phyloP scores from a whole-genome alignment of 2,329 filamentous ascomycete species.

The Colletotrichum endophyticum region DNA sequence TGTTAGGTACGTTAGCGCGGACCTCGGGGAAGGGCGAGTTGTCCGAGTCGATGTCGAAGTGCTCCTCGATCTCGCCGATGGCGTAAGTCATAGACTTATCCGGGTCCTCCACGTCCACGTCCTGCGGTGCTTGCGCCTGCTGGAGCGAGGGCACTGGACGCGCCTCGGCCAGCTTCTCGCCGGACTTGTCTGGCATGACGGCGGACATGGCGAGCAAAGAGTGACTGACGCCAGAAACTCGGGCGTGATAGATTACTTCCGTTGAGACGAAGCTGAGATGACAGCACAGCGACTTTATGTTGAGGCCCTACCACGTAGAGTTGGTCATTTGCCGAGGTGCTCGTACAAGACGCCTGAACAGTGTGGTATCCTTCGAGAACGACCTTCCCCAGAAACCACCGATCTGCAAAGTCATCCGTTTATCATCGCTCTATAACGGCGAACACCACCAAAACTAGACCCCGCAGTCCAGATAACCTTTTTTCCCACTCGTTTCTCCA shows the following conservation, averaged over 20 bases:
- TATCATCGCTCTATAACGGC: background rate
- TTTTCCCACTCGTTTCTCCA: background rate
- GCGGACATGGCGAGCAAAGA: background rate
- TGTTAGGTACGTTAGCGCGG: slow-evolving; percentile 44
- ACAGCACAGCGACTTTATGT: background rate
- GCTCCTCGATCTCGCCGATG: slow-evolving; percentile 9
- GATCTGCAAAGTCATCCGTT: background rate
- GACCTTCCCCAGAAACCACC: background rate
- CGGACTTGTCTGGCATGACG: background rate
- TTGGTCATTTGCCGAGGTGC: background rate
- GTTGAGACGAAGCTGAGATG: background rate
- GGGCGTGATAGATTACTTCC: background rate
- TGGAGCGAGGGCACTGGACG: background rate
- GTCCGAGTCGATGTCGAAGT: slow-evolving; percentile 22
- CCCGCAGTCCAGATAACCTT: slow-evolving; percentile 7
- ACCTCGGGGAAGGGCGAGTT: slow-evolving; percentile 40
- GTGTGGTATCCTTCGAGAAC: background rate
- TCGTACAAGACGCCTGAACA: background rate
- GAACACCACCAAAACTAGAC: background rate
- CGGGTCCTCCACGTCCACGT: background rate
- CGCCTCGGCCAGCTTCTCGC: background rate
- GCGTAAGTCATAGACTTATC: slow-evolving; percentile 13
- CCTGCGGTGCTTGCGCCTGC: background rate
- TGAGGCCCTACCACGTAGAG: background rate
- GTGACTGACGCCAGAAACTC: background rate